Evolutionary conservation across 1,284 basidiomycete species (phyloP).

Genomic region (Ceratobasidium theobromae): DNA sequence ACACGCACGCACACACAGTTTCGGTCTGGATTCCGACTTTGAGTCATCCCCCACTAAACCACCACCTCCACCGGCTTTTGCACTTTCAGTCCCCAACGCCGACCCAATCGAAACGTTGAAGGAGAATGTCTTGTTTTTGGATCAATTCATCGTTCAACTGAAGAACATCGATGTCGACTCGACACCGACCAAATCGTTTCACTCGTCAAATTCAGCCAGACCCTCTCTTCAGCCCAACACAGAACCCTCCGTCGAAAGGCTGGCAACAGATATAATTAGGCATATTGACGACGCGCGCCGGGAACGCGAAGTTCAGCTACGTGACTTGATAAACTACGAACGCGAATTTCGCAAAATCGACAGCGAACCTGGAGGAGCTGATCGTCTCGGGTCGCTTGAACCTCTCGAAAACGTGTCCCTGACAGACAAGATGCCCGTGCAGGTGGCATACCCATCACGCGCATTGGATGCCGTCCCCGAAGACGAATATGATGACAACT

Average conservation of each 20-base stretch:
- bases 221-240: slow-evolving; percentile 31
- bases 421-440: slow-evolving; percentile 43
- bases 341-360: slow-evolving; percentile 75
- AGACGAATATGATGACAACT: slow-evolving; percentile 47
- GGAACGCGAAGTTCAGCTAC: slow-evolving; percentile 73
- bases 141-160: slow-evolving; percentile 70
- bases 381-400: slow-evolving; percentile 68
- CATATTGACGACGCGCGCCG: slow-evolving; percentile 70
- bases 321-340: slow-evolving; percentile 72
- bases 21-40: slow-evolving; percentile 17
- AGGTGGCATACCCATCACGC: slow-evolving; percentile 3
- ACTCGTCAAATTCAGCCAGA: background rate
- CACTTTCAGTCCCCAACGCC: background rate
- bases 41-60: slow-evolving; percentile 12
- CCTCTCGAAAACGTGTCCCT: slow-evolving; percentile 56
- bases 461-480: slow-evolving; percentile 49
- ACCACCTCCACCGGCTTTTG: slow-evolving; percentile 1
- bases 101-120: slow-evolving; percentile 49
- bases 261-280: slow-evolving; percentile 74
- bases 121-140: slow-evolving; percentile 70
- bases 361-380: slow-evolving; percentile 69
- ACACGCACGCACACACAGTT: slow-evolving; percentile 1
- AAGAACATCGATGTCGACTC: slow-evolving; percentile 62
- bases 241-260: slow-evolving; percentile 61
- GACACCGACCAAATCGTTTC: slow-evolving; percentile 42